Base-by-base conservation (phyloP, 2,329 filamentous ascomycete species). In the Meredithiella fracta region DNA sequence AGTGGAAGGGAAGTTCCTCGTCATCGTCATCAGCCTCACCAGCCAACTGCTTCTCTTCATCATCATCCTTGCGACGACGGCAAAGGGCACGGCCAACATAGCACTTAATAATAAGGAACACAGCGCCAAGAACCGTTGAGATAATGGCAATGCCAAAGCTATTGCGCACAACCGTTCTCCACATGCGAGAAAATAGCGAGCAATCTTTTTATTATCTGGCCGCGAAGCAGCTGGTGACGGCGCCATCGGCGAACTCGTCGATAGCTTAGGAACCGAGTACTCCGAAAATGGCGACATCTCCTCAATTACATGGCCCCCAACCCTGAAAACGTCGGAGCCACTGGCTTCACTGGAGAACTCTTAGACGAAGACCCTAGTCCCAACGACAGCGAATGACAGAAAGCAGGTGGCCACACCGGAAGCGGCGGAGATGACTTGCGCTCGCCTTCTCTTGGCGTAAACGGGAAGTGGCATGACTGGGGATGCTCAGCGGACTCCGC, bases 381-480 rank as follows among this genome's bases (percentile, higher is more conserved):
- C 0, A 31, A 23, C 8, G 50, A 52, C 31, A 52, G 31, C n/a
- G 50, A 37, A 11, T 42, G 26, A 17, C 53, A 58, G 29, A 58
- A 58, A 1, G 57, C 57, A 29, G 57, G 53, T n/a, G 57, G 57
- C 57, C 57, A 58, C 11, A 53, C 40, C 17, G 57, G 57, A 31
- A 44, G 42, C n/a, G 40, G n/a, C 15, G 57, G 57, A 7, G 53
- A 25, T 6, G 47, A 38, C 15, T 40, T 40, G 3, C n/a, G 14
- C 1, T 26, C 31, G 15, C 6, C 22, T 20, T 26, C 15, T 2
- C 40, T 34, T 9, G 11, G 15, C 4, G 55, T 29, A 34, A 47
- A 56, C 1, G 57, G 57, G 37, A 58, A 58, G 22, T 52, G 57
- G 17, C 57, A 58, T n/a, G 26, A 52, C n/a, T 34, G 11, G 34